These are phyloP conservation scores for Areca catechu DNA, from an alignment of 176 grass and related monocot genomes.

Conservation along the genomic window DNA sequence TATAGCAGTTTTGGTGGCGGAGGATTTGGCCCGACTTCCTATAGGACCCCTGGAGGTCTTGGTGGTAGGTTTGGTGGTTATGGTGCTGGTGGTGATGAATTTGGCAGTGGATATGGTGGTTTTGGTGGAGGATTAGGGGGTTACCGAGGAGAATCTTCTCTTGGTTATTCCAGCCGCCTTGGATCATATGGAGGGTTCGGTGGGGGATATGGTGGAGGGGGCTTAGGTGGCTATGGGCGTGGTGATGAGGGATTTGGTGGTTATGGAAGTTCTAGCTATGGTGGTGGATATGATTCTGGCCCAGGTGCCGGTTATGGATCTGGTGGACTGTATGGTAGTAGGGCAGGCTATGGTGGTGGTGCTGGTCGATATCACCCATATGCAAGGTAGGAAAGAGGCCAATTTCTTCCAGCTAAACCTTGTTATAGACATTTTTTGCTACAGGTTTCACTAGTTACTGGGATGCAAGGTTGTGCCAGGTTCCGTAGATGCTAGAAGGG, in stretches of 20 bases:
- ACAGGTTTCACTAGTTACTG: constrained; percentile 10
- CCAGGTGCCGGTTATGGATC: constrained; percentile 49
- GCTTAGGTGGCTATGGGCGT: constrained; percentile 39
- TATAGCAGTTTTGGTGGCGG: constrained; percentile 38
- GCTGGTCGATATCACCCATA: constrained; percentile 79
- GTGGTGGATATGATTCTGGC: constrained; percentile 17
- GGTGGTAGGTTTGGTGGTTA: constrained; percentile 38
- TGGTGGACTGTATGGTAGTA: constrained; percentile 25
- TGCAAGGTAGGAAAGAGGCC: constrained; percentile 27
- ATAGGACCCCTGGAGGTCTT: constrained; percentile 30
- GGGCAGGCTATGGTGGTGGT: constrained; percentile 40
- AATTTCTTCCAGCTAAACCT: constrained; percentile 1
- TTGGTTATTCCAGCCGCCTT: constrained; percentile 55
- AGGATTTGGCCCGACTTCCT: constrained; percentile 37
- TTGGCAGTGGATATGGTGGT: constrained; percentile 46
- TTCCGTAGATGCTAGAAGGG: constrained; percentile 1
- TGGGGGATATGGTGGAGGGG: constrained; percentile 38
- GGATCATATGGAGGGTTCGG: constrained; percentile 53
- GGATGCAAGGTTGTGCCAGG: constrained; percentile 3
- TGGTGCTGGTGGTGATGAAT: constrained; percentile 21
- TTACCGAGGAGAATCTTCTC: constrained; percentile 30
- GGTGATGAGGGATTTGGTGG: constrained; percentile 36
- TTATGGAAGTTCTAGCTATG: constrained; percentile 35
- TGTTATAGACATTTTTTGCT: not conserved
- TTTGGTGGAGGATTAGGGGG: constrained; percentile 53